phyloP scores from a whole-genome alignment of 176 grass and related monocot genomes.

The Echinochloa phyllopogon region DNA sequence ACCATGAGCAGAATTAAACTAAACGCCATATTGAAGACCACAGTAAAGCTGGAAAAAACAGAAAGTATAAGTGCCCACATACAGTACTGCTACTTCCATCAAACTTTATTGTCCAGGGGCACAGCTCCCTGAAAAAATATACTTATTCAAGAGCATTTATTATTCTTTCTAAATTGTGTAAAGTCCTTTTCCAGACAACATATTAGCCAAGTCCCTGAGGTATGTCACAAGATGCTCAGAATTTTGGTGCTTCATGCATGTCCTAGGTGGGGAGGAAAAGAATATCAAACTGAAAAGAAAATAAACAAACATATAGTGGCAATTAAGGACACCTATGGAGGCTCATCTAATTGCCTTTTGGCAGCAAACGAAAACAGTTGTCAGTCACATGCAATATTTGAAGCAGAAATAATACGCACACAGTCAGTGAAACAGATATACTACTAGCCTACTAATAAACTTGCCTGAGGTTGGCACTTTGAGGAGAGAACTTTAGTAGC shows the following conservation, averaged over 20 bases:
- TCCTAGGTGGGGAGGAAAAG: too few species aligned
- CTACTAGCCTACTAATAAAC: constrained; percentile 40
- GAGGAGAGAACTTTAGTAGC: constrained; percentile 61
- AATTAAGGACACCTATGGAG: constrained; percentile 5
- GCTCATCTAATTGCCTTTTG: neutral
- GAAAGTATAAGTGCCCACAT: constrained; percentile 5
- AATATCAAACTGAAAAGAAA: neutral
- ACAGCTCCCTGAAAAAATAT: neutral
- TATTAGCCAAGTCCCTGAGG: constrained; percentile 4
- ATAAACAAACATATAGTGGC: neutral
- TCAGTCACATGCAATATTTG: neutral
- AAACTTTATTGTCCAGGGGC: constrained; percentile 1
- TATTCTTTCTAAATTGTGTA: constrained; percentile 5
- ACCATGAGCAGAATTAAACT: neutral
- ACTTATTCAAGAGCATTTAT: neutral
- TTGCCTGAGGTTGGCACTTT: constrained; percentile 69
- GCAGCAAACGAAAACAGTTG: neutral
- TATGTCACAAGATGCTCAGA: neutral
- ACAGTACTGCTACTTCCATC: neutral
- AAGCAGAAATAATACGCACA: constrained; percentile 3
- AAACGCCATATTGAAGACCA: neutral
- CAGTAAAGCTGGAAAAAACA: constrained; percentile 29
- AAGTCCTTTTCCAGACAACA: neutral
- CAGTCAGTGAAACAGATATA: constrained; percentile 24
- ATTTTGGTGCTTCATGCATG: neutral